phyloP scores from a whole-genome alignment of 345 rosid species.

The Hypericum androsaemum region DNA sequence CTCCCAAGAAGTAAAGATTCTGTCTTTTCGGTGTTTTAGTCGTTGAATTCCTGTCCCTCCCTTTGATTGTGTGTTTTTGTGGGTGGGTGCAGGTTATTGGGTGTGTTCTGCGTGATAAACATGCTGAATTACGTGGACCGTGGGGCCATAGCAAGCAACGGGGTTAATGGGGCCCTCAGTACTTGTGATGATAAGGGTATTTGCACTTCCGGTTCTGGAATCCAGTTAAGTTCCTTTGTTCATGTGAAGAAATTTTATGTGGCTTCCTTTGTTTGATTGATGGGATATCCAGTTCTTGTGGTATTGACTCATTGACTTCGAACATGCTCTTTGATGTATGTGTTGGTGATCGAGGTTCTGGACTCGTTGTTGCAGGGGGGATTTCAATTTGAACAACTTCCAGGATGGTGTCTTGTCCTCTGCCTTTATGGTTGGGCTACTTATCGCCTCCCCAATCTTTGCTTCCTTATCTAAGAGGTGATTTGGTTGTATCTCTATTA shows the following conservation, averaged over 20 bases:
- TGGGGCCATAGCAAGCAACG: conserved; percentile 22
- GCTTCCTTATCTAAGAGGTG: conserved; percentile 21
- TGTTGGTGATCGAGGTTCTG: background rate
- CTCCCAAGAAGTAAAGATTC: background rate
- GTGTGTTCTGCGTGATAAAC: conserved; percentile 16
- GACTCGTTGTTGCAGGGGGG: conserved; percentile 12
- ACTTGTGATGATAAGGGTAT: conserved; percentile 19
- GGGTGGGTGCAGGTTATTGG: conserved; percentile 11
- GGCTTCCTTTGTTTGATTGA: background rate
- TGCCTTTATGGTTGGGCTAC: conserved; percentile 27
- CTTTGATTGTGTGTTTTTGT: background rate
- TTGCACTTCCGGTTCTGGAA: conserved; percentile 19
- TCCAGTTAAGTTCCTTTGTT: conserved; percentile 12
- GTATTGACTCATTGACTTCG: no score
- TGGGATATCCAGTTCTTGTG: background rate
- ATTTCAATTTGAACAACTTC: conserved; percentile 19
- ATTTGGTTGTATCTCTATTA: no score
- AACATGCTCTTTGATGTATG: background rate
- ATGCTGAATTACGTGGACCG: conserved; percentile 21
- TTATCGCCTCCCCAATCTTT: conserved; percentile 19
- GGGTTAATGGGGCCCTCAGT: conserved; percentile 16
- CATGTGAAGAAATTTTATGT: no score
- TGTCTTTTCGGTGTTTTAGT: background rate
- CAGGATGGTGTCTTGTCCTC: conserved; percentile 22
- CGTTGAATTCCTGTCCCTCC: background rate